Conservation (phyloP, 305 asterid genomes). For the Fraxinus latifolia region DNA sequence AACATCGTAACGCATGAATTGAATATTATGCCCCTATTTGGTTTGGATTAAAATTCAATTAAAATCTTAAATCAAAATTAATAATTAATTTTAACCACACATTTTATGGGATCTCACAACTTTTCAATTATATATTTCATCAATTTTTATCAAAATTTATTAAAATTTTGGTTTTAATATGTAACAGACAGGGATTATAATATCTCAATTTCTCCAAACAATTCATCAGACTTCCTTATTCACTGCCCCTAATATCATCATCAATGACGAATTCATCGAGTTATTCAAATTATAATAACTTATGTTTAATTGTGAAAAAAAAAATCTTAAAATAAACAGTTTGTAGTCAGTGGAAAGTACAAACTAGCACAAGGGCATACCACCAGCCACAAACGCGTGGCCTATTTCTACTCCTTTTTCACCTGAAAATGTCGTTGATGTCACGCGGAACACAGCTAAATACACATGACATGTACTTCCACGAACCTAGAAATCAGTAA, state of each 20-base stretch:
- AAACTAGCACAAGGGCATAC: neutral
- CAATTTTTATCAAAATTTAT: too few relatives aligned
- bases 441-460: conserved; percentile 19
- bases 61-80: too few relatives aligned
- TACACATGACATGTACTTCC: conserved; percentile 16
- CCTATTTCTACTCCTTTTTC: conserved; percentile 11
- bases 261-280: neutral
- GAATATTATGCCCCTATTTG: too few relatives aligned
- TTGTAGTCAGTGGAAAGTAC: neutral
- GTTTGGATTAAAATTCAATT: too few relatives aligned
- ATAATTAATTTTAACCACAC: too few relatives aligned
- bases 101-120: too few relatives aligned
- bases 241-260: neutral
- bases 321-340: neutral
- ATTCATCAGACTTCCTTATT: neutral
- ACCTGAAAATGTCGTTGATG: neutral
- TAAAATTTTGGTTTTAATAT: too few relatives aligned
- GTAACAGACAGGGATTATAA: too few relatives aligned
- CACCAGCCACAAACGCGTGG: conserved; percentile 20
- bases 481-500: neutral
- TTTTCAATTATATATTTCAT: too few relatives aligned
- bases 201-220: neutral
- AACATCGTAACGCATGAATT: too few relatives aligned
- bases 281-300: neutral
- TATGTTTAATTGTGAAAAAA: too few relatives aligned